These are phyloP conservation scores for Coniochaeta ligniaria DNA, from an alignment of 2,329 filamentous ascomycete genomes.

Conservation along the genomic window DNA sequence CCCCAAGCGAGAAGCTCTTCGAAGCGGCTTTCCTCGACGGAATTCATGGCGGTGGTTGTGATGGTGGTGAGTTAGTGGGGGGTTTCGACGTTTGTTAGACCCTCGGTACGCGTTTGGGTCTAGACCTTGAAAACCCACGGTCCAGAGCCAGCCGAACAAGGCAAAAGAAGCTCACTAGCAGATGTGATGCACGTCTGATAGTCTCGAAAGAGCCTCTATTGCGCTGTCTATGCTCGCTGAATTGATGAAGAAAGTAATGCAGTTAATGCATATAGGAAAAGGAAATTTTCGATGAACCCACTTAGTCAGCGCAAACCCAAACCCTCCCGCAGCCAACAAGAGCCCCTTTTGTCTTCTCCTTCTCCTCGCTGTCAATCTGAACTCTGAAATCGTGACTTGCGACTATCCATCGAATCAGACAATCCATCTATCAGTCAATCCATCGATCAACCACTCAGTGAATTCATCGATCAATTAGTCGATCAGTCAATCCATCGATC, in stretches of 20 bases:
- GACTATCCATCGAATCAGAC: no score
- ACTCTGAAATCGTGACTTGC: no score
- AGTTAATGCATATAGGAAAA: background rate
- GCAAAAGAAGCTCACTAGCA: background rate
- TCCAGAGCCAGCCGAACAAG: background rate
- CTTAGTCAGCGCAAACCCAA: background rate
- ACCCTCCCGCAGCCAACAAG: background rate
- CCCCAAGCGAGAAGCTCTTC: constrained; percentile 41
- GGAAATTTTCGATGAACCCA: background rate
- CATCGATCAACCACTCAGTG: no score
- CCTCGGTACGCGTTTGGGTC: no score
- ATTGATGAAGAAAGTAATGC: background rate
- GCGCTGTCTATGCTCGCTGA: background rate
- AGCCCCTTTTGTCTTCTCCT: background rate
- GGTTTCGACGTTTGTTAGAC: background rate
- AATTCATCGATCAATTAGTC: no score
- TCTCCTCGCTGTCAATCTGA: background rate
- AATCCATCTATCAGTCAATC: no score
- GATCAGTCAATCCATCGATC: no score
- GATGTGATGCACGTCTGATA: background rate
- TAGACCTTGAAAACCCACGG: no score
- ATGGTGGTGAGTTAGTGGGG: background rate
- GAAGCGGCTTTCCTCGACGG: constrained; percentile 15
- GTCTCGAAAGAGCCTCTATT: no score
- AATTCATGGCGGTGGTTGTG: constrained; percentile 15